Percentiles rank a stretch among this genome's conserved stretches.
Evolutionary conservation across 2,329 filamentous ascomycete genomes (phyloP).

Genomic region (Aspergillus sp.): DNA sequence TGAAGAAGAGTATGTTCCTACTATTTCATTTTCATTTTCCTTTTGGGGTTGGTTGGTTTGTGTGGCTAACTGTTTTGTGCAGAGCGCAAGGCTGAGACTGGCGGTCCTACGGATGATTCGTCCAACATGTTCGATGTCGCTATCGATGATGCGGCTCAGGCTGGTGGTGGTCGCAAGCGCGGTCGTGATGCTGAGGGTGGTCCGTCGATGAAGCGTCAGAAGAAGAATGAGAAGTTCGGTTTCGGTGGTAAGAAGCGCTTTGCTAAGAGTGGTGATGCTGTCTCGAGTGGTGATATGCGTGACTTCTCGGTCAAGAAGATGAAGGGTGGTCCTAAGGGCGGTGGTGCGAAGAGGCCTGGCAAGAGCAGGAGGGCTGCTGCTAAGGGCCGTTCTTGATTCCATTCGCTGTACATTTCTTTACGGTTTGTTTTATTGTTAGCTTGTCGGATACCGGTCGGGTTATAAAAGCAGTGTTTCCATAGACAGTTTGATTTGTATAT

Average conservation of each 20-base stretch:
- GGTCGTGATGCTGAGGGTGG: slow-evolving; percentile 47
- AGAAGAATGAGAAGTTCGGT: slow-evolving; percentile 93
- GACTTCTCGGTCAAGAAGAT: slow-evolving; percentile 82
- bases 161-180: slow-evolving; percentile 45
- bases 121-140: slow-evolving; percentile 89
- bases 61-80: slow-evolving; percentile 7
- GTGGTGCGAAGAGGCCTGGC: slow-evolving; percentile 50
- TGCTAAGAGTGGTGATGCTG: slow-evolving; percentile 84
- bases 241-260: slow-evolving; percentile 95
- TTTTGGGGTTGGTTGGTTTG: not conserved
- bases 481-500: slow-evolving; percentile 1
- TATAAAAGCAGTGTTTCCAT: slow-evolving; percentile 2
- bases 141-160: slow-evolving; percentile 69
- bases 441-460: slow-evolving; percentile 13
- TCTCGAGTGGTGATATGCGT: slow-evolving; percentile 76
- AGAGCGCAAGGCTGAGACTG: slow-evolving; percentile 75
- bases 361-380: slow-evolving; percentile 51
- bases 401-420: slow-evolving; percentile 1
- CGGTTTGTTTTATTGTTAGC: slow-evolving; percentile 6
- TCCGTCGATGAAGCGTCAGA: slow-evolving; percentile 70
- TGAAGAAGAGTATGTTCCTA: slow-evolving; percentile 83
- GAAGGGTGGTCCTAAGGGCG: slow-evolving; percentile 61
- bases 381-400: slow-evolving; percentile 27
- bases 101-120: slow-evolving; percentile 66
- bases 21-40: not conserved